Evolutionary conservation across 768 basidiomycete genomes (phyloP).

Genomic region (Cystofilobasidium ferigula): DNA sequence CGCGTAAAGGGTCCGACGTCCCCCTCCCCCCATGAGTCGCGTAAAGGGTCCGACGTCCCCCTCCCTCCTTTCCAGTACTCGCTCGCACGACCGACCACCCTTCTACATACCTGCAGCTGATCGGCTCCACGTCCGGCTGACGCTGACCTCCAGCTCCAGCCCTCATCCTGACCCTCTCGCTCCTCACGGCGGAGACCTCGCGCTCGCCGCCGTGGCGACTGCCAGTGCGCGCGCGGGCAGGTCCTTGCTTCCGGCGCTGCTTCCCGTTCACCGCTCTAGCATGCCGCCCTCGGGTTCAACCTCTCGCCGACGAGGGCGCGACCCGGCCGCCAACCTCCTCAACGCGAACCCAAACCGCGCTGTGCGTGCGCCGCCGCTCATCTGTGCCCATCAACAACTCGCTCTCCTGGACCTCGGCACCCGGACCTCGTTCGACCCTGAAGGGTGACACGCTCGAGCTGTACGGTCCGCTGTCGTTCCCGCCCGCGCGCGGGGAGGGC

Average conservation of each 20-base stretch:
- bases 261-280: neutral
- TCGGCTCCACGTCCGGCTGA: no score
- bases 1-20: no score
- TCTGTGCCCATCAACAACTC: constrained; percentile 4
- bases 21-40: no score
- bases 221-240: no score
- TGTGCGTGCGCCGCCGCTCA: constrained; percentile 2
- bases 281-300: no score
- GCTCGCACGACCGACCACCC: no score
- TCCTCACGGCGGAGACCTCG: no score
- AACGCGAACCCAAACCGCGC: constrained; percentile 3
- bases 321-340: neutral
- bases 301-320: neutral
- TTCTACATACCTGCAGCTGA: no score
- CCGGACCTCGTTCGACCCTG: neutral
- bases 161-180: no score
- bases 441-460: constrained; percentile 6
- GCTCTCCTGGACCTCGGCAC: constrained; percentile 15
- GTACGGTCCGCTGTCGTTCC: neutral
- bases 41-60: constrained; percentile 5
- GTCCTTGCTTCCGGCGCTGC: neutral
- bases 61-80: constrained; percentile 1
- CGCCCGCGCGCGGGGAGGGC: no score
- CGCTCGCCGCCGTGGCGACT: no score
- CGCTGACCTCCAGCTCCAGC: no score